A percentile compares a stretch with the other conserved stretches of the same genome.
Evolutionary conservation across 495 filamentous ascomycete species (phyloP).

Genomic region (Penicillium waksmanii): DNA sequence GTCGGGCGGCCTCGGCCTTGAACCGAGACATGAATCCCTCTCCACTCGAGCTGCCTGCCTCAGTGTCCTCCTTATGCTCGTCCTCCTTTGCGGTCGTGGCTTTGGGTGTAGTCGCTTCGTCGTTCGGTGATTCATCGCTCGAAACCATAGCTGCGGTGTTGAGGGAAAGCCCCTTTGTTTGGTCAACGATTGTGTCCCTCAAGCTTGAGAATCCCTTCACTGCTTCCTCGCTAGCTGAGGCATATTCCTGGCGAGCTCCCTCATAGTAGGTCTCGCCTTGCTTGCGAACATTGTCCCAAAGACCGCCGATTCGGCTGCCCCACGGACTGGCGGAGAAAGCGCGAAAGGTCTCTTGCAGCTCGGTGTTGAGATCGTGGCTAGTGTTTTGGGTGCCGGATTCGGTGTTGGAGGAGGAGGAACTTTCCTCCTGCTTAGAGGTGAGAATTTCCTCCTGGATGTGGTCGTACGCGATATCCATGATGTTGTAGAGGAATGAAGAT

Average conservation of each 20-base stretch:
- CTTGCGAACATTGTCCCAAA: constrained; percentile 88
- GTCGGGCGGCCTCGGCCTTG: constrained; percentile 77
- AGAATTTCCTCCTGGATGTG: constrained; percentile 88
- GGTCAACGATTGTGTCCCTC: constrained; percentile 65
- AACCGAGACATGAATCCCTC: constrained; percentile 84
- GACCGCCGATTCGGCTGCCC: constrained; percentile 85
- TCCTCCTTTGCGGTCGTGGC: constrained; percentile 29
- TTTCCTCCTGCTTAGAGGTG: constrained; percentile 58
- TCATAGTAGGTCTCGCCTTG: constrained; percentile 87
- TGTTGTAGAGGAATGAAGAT: constrained; percentile 16
- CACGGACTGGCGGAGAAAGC: constrained; percentile 86
- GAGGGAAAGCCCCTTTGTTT: constrained; percentile 74
- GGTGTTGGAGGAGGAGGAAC: constrained; percentile 16
- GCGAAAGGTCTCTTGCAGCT: constrained; percentile 93
- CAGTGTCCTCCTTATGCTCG: constrained; percentile 45
- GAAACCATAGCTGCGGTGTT: constrained; percentile 45
- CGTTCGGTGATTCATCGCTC: constrained; percentile 31
- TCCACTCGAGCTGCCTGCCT: constrained; percentile 63
- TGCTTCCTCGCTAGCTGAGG: constrained; percentile 76
- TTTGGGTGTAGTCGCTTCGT: constrained; percentile 43
- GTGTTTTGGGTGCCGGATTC: constrained; percentile 38
- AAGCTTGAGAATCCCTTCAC: constrained; percentile 80
- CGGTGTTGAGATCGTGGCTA: constrained; percentile 72
- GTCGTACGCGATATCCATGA: constrained; percentile 97
- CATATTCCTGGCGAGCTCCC: constrained; percentile 79